Evolutionary conservation across 768 basidiomycete genomes (phyloP), one percentile per base, ranked within the genome.

Genomic region (Mycena floridula): DNA sequence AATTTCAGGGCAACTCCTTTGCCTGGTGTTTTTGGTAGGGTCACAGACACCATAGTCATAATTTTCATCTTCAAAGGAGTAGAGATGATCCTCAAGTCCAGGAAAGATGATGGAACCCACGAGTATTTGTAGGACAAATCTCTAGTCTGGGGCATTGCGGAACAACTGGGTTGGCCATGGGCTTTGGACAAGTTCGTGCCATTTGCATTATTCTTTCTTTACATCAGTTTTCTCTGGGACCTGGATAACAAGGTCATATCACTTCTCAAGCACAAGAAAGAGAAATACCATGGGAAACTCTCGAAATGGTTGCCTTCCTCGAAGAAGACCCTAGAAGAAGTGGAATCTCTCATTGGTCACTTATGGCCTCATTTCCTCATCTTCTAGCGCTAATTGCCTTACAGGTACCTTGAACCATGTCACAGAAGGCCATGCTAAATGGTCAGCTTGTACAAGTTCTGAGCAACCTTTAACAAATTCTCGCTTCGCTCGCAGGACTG

Each of bases 51-150:
- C 3, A 53, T 63, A 7, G 45, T 61, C 5, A 45, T 47, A 1
- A 53, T 69, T 0, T 52, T 56, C 1, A 20, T 42, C 0, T 18
- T 28, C 1, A 28, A 52, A 5, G 48, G 48, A 2, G 43, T 66
- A 5, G 28, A 53, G 0, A 52, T 54, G 0, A 27, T 61, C 4
- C 39, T 57, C 5, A 66, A 65, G 22, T 70, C 67, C 67, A 2
- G 67, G 65, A 66, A 60, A 63, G 25, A 41, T 25, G 68, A 45
- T 57, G 52, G 9, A 26, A 37, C 0, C 56, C 58, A 0, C 67
- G 67, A 25, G 37, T 51, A 24, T 37, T n/a, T n/a, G n/a, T n/a
- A n/a, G n/a, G n/a, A n/a, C n/a, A n/a, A n/a, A n/a, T n/a, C n/a
- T n/a, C n/a, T n/a, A n/a, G n/a, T n/a, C n/a, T n/a, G n/a, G n/a